Evolutionary conservation across 306 rosid species (phyloP), one percentile per base, ranked within the genome.

Genomic region (Cicer arietinum): DNA sequence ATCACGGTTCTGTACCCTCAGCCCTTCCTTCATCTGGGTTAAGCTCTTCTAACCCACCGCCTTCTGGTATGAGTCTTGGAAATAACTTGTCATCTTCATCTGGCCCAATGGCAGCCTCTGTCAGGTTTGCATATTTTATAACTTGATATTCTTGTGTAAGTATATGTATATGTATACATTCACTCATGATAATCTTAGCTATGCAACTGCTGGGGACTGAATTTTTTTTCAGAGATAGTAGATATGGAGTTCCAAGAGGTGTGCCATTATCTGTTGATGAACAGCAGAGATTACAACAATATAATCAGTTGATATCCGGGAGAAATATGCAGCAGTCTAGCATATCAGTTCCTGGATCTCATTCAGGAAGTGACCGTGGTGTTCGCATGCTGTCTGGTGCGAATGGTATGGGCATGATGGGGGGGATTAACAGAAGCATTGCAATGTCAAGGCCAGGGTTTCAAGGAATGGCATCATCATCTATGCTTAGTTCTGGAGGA

Each of bases 251-350:
- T 85, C 89, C 93, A 6, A 87, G 99, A 79, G 51, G 82, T 61
- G 79, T 90, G 1, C 85, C 93, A 56, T 76, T 89, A 86, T 88
- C 91, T 6, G 96, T 77, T n/a, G 99, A 95, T 46, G 99, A 92
- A 80, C 99, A 92, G 86, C 91, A 95, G 83, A 86, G 91, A 84
- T 77, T 86, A 75, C 99, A 90, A 79, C 95, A 94, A 51, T 90
- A 88, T 78, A 92, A 88, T 80, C 97, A 86, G 83, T 86, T 87
- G 82, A 50, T 90, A 48, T 83, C 99, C 11, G 77, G 92, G 66
- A 86, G 97, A 83, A 92, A 77, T 80, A 74, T 88, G 81, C 92
- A 81, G 78, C 98, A 92, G 63, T 68, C 97, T 69, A 77, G 81
- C 90, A 76, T 92, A 82, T 73, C 97, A 7, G 77, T 83, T 51